Base-by-base conservation (phyloP, 495 filamentous ascomycete species). In the Daldinia loculata region DNA sequence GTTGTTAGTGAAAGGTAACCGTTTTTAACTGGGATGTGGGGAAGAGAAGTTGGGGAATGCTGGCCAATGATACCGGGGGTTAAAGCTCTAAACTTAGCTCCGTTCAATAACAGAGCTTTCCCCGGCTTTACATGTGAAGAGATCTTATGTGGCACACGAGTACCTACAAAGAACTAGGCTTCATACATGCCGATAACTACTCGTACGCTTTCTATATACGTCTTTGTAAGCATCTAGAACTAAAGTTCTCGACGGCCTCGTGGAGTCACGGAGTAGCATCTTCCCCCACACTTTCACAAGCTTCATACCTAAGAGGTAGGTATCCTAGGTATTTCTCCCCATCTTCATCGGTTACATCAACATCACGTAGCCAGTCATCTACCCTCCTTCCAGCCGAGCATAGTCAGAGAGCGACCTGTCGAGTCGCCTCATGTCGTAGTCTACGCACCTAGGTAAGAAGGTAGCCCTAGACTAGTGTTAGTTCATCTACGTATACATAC, bases 261-360 rank as follows among this genome's bases (percentile, higher is more conserved):
- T 60, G 22, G 29, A 38, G 59, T 38, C 34, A 61, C 38, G 45
- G 29, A 58, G 51, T 38, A 53, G 24, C 52, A 58, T 45, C 32
- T 7, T 30, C 74, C 76, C 75, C 74, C 76, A 77, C 76, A 77
- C 68, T 77, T 77, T 78, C 76, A 78, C 75, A 77, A 77, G 76
- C 75, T 74, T 70, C 63, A 53, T 45, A 62, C 68, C 74, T 63
- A 73, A 61, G 7, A 29, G 26, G 63, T 66, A 57, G 27, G 17
- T 27, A 34, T 39, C n/a, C 29, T 38, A 30, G 51, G 65, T 50
- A 59, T 48, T 58, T 55, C 34, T 68, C 70, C 56, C 66, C 36
- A 43, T 59, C 55, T 48, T 38, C 64, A 55, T 74, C 74, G 70
- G 76, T 72, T 74, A 73, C 66, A 72, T 66, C 71, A 71, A 22